Evolutionary conservation across 257 asterid species (phyloP).

Genomic region (Solanum clarkiae): DNA sequence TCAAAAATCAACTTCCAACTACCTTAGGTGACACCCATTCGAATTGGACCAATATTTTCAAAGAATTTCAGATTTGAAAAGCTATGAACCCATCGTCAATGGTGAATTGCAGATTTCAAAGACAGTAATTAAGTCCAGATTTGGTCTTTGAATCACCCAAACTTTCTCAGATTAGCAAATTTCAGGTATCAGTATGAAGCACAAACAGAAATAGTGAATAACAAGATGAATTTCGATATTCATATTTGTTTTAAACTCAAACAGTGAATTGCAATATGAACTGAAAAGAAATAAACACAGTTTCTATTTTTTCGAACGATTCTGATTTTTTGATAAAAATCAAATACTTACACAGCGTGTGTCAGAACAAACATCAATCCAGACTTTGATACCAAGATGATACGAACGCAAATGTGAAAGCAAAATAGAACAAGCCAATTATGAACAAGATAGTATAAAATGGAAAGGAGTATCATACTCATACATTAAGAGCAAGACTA

Average conservation of each 20-base stretch:
- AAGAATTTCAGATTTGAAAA: not conserved
- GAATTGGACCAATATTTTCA: not conserved
- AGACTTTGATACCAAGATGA: not conserved
- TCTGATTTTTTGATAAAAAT: not conserved
- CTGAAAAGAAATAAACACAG: not conserved
- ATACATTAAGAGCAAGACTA: not conserved
- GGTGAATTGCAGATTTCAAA: not conserved
- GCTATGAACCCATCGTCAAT: not conserved
- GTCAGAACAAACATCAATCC: not conserved
- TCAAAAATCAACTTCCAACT: not conserved
- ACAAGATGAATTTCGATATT: not conserved
- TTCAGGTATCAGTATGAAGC: not conserved
- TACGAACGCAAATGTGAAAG: not conserved
- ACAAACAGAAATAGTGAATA: not conserved
- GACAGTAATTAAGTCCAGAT: not conserved
- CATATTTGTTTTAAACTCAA: not conserved
- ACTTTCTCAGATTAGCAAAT: not conserved
- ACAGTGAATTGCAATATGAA: not conserved
- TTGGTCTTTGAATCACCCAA: not conserved
- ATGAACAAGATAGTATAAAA: not conserved
- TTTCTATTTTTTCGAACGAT: not conserved
- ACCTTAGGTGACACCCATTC: not conserved
- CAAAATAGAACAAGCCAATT: not conserved
- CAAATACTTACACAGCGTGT: not conserved
- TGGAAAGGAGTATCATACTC: not conserved